These are phyloP conservation scores for Chenopodium berlandieri DNA, from an alignment of 148 eudicot genomes.

Conservation along the genomic window DNA sequence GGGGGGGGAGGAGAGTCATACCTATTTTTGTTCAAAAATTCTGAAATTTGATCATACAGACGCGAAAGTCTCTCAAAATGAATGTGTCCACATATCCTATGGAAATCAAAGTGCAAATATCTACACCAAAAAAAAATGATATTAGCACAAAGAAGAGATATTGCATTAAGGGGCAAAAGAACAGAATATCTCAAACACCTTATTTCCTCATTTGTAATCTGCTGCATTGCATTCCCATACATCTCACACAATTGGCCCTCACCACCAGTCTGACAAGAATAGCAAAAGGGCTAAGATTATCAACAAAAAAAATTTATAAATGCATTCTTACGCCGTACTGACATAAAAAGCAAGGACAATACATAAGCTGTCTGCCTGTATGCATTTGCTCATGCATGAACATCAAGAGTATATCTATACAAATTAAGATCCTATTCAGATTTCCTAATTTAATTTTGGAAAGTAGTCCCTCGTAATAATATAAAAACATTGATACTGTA, in stretches of 20 bases:
- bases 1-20: slow-evolving; percentile 19
- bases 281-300: slow-evolving; percentile 8
- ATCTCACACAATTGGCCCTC: slow-evolving; percentile 85
- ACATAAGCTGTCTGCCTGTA: not conserved
- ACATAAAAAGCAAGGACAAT: slow-evolving; percentile 1
- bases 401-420: not conserved
- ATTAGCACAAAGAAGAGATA: slow-evolving; percentile 18
- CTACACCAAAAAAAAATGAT: slow-evolving; percentile 31
- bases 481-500: no score
- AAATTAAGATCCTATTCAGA: not conserved
- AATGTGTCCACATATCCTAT: slow-evolving; percentile 79
- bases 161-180: slow-evolving; percentile 2
- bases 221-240: slow-evolving; percentile 64
- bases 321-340: not conserved
- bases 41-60: slow-evolving; percentile 80
- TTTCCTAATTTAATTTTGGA: not conserved
- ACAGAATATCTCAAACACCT: slow-evolving; percentile 39
- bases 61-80: slow-evolving; percentile 89
- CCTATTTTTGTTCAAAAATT: slow-evolving; percentile 82
- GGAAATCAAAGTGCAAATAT: slow-evolving; percentile 93
- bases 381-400: not conserved
- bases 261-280: slow-evolving; percentile 66
- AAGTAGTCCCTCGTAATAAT: not conserved
- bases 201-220: slow-evolving; percentile 65
- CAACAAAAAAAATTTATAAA: not conserved